Conservation (phyloP, 129 eudicot species). For the Saposhnikovia divaricata region DNA sequence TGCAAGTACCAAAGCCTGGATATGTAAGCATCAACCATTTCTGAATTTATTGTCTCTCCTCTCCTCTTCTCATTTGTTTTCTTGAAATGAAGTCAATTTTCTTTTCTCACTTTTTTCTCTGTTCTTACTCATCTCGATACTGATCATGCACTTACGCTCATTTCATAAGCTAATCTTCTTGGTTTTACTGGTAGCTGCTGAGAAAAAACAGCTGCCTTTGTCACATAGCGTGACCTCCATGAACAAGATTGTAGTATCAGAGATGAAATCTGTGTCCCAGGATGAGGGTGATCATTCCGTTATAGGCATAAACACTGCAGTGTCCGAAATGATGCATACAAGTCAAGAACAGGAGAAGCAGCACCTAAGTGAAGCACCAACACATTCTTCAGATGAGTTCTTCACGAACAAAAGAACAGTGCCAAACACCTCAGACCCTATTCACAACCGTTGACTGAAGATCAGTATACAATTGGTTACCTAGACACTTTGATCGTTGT, state of each 20-base stretch:
- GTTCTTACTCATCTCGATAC: neutral
- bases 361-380: neutral
- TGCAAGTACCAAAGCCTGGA: too few species aligned
- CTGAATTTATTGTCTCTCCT: neutral
- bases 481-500: neutral
- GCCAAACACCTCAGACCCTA: conserved; percentile 43
- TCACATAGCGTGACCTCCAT: too few species aligned
- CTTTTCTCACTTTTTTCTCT: neutral
- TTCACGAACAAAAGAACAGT: conserved; percentile 36
- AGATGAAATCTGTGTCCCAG: neutral
- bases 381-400: conserved; percentile 13
- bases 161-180: conserved; percentile 10
- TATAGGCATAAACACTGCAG: neutral
- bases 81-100: neutral
- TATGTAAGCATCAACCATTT: conserved; percentile 6
- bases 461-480: neutral
- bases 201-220: neutral
- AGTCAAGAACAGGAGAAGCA: conserved; percentile 8
- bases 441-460: conserved; percentile 25
- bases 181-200: conserved; percentile 17
- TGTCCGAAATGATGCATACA: conserved; percentile 11
- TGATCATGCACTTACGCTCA: neutral
- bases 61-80: neutral
- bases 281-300: neutral
- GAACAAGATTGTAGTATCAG: neutral